Evolutionary conservation across 2,329 filamentous ascomycete genomes (phyloP), one percentile per base, ranked within the genome.

Genomic region (Simplicillium sp.): DNA sequence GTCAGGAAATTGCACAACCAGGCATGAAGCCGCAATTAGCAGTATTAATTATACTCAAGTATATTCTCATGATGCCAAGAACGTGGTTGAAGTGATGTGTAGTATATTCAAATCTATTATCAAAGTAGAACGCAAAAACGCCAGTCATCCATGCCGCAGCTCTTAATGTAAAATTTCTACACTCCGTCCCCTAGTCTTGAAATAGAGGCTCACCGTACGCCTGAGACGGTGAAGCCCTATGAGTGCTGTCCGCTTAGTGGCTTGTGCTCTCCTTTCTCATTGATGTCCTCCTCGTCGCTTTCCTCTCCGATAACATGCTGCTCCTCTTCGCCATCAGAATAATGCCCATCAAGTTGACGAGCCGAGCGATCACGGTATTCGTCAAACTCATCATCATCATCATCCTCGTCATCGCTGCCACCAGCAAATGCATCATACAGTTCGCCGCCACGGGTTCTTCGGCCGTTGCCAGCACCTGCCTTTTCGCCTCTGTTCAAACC

Each of bases 351-450:
- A 29, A 59, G 40, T 37, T 55, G 46, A 14, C 56, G 55, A 7
- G 46, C 46, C n/a, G 60, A 58, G 8, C 50, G 51, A 31, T 68
- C 67, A 12, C 65, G 66, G 29, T 67, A 68, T 36, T 54, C 58
- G 4, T 65, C 66, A 32, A 66, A 62, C 28, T 70, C 69, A 42
- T 70, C 55, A 3, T 64, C 60, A 33, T 62, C 57, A 18, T 67
- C 66, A 45, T 68, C 84, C 43, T 92, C 89, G 43, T 90, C 90
- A 17, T 76, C 73, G 45, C 75, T 80, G 39, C 88, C 90, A 13
- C 87, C 89, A 0, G 92, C 92, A 70, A 98, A 98, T 4, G 92
- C 92, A 68, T 98, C 92, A 59, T 98, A 98, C 35, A 98, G 67
- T 66, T 97, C 90, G 20, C 90, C 88, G 2, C 87, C 92, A 15